A percentile compares a stretch with the other conserved stretches of the same genome.
Conservation (phyloP, 2,329 filamentous ascomycete species). For the Colletotrichum musicola region DNA sequence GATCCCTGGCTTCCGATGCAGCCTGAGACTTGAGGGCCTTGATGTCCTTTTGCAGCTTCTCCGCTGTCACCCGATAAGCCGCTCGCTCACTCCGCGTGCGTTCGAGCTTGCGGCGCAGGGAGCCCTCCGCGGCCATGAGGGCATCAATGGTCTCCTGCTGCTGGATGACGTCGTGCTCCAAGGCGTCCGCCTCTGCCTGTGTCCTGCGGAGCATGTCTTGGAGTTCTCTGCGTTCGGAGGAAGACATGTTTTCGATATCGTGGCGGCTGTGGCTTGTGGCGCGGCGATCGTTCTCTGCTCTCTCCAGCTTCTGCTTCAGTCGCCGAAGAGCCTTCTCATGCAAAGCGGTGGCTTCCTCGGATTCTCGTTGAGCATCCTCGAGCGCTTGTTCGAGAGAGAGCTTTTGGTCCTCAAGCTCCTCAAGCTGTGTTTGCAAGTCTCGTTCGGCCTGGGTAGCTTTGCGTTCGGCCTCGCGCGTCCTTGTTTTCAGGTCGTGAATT, state of each 20-base stretch:
- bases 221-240: constrained; percentile 65
- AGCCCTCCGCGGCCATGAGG: constrained; percentile 67
- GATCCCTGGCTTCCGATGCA: constrained; percentile 48
- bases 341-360: constrained; percentile 59
- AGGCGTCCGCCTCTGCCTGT: constrained; percentile 73
- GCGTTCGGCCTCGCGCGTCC: constrained; percentile 64
- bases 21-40: constrained; percentile 58
- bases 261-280: constrained; percentile 43
- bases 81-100: constrained; percentile 76
- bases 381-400: constrained; percentile 70
- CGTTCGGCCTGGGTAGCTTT: constrained; percentile 55
- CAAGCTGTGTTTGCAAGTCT: constrained; percentile 67
- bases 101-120: constrained; percentile 76
- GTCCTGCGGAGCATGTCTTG: constrained; percentile 72
- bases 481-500: constrained; percentile 65
- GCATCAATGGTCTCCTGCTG: constrained; percentile 75
- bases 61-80: constrained; percentile 64
- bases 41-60: constrained; percentile 67
- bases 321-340: constrained; percentile 59
- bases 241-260: constrained; percentile 43
- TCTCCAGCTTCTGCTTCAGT: constrained; percentile 63
- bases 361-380: constrained; percentile 64
- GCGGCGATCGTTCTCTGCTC: constrained; percentile 61
- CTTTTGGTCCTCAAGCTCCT: constrained; percentile 71
- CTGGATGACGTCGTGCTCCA: constrained; percentile 79